Base-by-base conservation (phyloP, 2,329 filamentous ascomycete species). In the Daldinia sp. region DNA sequence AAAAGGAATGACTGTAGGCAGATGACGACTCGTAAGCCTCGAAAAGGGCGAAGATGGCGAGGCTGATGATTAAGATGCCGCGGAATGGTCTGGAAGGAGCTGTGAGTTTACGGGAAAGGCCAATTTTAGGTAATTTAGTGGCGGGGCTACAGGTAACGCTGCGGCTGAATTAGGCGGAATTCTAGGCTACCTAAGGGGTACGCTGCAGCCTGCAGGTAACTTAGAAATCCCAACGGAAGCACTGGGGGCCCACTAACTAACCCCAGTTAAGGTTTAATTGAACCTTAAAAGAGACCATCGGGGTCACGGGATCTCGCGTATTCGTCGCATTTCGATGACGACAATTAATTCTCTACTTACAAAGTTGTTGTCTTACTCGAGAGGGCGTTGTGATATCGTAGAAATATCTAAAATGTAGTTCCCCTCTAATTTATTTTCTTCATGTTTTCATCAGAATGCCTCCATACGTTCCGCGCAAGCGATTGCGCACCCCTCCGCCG, bases 391-490 rank as follows among this genome's bases (percentile, higher is more conserved):
- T 27, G 13, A 45, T 45, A 3, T 15, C 3, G 21, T 25, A 7
- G 25, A 43, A 32, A 32, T 4, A 32, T 48, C n/a, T 6, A 11
- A 30, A 30, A 3, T 32, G 8, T 4, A 9, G 15, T 32, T 30
- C 19, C 13, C 11, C 21, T 32, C 9, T 21, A 13, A 48, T 17
- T 30, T n/a, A 35, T 10, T 7, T 35, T 21, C 15, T 51, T 53
- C 15, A 68, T 69, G 61, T 54, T 34, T 35, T 35, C 53, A 27
- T 50, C 54, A 75, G 49, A 37, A 93, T 93, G 90, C 88, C 90
- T 71, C 89, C 90, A 21, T 79, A 85, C 67, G 81, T 91, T 13
- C 82, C 88, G 49, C 87, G 88, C 69, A 93, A 93, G 78, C 85
- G 88, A 63, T 71, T 87, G 68, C 85, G 83, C 63, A 84, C 85